Base-by-base conservation (phyloP, 2,329 filamentous ascomycete species). In the Pyrenophora teres region DNA sequence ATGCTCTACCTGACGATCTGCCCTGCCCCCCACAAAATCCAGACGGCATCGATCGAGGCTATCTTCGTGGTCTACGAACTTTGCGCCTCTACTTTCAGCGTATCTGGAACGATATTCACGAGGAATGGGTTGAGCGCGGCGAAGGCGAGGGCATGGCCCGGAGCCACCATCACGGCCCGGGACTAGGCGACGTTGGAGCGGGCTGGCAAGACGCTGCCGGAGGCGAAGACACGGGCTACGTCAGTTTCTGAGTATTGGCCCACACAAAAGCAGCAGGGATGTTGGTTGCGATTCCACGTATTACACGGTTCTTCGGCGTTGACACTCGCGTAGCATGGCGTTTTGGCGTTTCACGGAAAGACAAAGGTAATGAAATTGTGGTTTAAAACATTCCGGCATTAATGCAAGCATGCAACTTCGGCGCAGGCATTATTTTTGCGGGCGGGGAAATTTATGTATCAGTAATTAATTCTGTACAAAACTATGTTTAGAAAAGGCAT, bases 11-110 rank as follows among this genome's bases (percentile, higher is more conserved):
- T 1, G 75, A 86, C 9, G 80, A 84, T 52, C 76, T 80, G 1
- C 76, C 79, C 15, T 97, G 93, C 63, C 94, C 94, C 12, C 94
- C 94, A 4, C 82, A 85, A 52, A 85, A 95, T 68, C 90, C 90
- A 0, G 78, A 87, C 31, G 87, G 90, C 54, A 87, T 96, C 6
- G 94, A 99, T 63, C 83, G 87, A 23, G 94, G 94, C 0, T 99
- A 97, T 67, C 78, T 99, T 35, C 87, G 92, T 49, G 94, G 94
- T 0, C 75, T 99, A 52, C 81, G 87, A 44, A 90, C 87, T 3
- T 77, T 99, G 60, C 83, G 86, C 50, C 83, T 86, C 69, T 97
- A 97, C 72, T 96, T 99, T 66, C 81, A 92, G 63, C 84, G 86
- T 49, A 97, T 99, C 46, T 87, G 94, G 77, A 84, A 84, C 63